A percentile compares a stretch with the other conserved stretches of the same genome.
Evolutionary conservation across 805 yeast species (phyloP).

Genomic region (Lipomyces spencermartinsiae): DNA sequence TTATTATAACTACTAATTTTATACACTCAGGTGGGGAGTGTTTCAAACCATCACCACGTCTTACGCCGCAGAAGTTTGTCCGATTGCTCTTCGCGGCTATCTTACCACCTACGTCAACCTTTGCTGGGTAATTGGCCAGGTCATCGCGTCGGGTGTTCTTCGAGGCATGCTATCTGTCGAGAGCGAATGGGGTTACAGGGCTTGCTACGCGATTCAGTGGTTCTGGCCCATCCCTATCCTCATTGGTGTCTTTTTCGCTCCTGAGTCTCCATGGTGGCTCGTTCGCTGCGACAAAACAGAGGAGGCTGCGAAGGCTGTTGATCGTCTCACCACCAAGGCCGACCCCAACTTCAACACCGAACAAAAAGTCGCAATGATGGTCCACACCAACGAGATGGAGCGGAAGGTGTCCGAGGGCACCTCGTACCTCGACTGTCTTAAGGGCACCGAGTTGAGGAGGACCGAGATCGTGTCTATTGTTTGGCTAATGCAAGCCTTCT

Average conservation of each 20-base stretch:
- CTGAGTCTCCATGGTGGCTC: conserved; percentile 37
- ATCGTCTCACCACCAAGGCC: conserved; percentile 9
- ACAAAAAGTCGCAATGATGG: conserved; percentile 23
- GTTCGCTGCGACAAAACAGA: conserved; percentile 7
- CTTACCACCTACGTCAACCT: conserved; percentile 46
- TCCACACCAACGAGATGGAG: conserved; percentile 21
- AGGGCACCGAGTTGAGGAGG: conserved; percentile 32
- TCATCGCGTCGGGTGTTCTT: conserved; percentile 61
- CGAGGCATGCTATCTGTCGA: conserved; percentile 46
- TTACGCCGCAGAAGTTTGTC: conserved; percentile 64
- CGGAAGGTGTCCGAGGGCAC: conserved; percentile 5
- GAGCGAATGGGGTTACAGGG: conserved; percentile 53
- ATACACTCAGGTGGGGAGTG: too few species aligned
- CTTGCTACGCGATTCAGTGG: conserved; percentile 68
- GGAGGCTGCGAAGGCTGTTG: conserved; percentile 16
- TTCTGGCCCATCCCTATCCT: conserved; percentile 55
- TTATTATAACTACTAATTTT: too few species aligned
- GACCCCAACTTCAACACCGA: conserved; percentile 3
- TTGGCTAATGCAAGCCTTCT: conserved; percentile 38
- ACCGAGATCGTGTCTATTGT: conserved; percentile 46
- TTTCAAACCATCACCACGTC: conserved; percentile 59
- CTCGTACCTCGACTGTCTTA: conserved; percentile 19
- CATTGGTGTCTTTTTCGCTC: conserved; percentile 58
- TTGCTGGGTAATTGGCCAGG: conserved; percentile 58
- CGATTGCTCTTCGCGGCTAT: conserved; percentile 56